A percentile compares a stretch with the other conserved stretches of the same genome.
Conservation (phyloP, 768 basidiomycete species). For the Lentinula lateritia region DNA sequence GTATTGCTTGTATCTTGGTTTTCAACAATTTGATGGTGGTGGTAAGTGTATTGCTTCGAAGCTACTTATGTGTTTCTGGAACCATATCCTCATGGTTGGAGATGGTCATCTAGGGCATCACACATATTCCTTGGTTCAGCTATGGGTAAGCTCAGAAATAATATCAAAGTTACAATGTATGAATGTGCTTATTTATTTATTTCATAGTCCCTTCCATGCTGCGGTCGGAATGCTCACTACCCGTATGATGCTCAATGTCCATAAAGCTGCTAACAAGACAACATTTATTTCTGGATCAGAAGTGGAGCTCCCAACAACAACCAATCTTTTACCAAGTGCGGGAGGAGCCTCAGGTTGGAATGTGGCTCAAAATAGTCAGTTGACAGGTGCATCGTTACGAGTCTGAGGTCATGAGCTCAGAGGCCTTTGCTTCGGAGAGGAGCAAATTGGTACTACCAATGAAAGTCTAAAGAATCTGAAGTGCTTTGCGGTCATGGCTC, state of each 20-base stretch:
- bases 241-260: constrained; percentile 40
- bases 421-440: too few relatives aligned
- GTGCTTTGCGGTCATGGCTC: too few relatives aligned
- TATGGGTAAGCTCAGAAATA: constrained; percentile 25
- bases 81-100: not conserved
- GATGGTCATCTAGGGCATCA: constrained; percentile 25
- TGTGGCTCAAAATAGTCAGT: not conserved
- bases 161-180: not conserved
- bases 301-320: not conserved
- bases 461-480: too few relatives aligned
- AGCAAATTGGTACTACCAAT: too few relatives aligned
- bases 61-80: not conserved
- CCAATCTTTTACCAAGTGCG: not conserved
- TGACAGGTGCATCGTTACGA: not conserved
- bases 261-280: constrained; percentile 22
- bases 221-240: constrained; percentile 42
- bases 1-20: constrained; percentile 31
- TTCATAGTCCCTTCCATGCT: constrained; percentile 37
- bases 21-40: constrained; percentile 46
- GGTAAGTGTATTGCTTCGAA: constrained; percentile 15
- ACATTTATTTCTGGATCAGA: not conserved
- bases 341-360: not conserved
- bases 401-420: too few relatives aligned
- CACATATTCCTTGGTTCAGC: constrained; percentile 45
- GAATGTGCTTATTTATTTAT: too few relatives aligned